phyloP scores from a whole-genome alignment of 352 stramenopile species.

The Halophytophthora polymorphica region DNA sequence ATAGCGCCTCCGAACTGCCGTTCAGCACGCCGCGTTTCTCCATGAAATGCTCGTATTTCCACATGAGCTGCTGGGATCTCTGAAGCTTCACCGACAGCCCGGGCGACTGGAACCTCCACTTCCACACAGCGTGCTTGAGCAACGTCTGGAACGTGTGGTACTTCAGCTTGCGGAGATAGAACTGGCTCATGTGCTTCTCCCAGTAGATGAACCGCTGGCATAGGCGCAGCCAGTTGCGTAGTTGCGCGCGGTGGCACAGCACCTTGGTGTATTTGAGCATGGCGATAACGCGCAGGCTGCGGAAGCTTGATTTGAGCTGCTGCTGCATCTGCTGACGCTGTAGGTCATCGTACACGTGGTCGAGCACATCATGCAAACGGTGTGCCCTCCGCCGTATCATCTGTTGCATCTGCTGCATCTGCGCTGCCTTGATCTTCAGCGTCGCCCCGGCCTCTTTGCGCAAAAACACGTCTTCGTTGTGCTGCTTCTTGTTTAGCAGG shows the following conservation, averaged over 20 bases:
- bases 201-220: constrained; percentile 54
- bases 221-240: constrained; percentile 63
- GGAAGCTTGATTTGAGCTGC: constrained; percentile 56
- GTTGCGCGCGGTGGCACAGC: constrained; percentile 41
- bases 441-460: constrained; percentile 43
- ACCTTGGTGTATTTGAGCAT: constrained; percentile 46
- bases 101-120: constrained; percentile 49
- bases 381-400: constrained; percentile 46
- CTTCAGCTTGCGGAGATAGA: constrained; percentile 38
- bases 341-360: constrained; percentile 57
- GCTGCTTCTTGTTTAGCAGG: constrained; percentile 30
- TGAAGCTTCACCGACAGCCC: constrained; percentile 34
- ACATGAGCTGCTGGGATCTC: constrained; percentile 29
- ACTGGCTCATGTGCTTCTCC: constrained; percentile 37
- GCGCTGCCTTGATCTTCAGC: constrained; percentile 41
- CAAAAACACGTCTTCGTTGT: constrained; percentile 43
- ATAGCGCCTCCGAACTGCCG: constrained; percentile 24
- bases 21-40: constrained; percentile 26
- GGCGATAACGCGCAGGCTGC: constrained; percentile 39
- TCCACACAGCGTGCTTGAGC: constrained; percentile 43
- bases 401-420: constrained; percentile 46
- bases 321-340: constrained; percentile 33
- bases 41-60: constrained; percentile 43
- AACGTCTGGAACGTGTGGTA: constrained; percentile 41
- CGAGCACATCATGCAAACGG: constrained; percentile 59